Conservation (phyloP, 805 yeast genomes). For the Kodamaea jinghongensis region DNA sequence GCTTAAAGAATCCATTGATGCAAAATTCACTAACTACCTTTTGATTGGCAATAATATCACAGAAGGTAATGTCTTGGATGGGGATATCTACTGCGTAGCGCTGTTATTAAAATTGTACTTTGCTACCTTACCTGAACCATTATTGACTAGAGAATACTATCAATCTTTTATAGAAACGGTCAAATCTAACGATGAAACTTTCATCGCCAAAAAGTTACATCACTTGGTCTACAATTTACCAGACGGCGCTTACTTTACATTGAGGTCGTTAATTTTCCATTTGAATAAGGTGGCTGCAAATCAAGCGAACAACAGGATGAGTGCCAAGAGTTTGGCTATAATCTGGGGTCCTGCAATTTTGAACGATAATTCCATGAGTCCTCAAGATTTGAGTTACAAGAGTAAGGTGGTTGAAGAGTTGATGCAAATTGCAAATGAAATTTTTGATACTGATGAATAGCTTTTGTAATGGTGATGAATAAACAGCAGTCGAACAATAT, state of each 20-base stretch:
- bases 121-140: constrained; percentile 80
- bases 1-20: constrained; percentile 66
- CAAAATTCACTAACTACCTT: constrained; percentile 64
- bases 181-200: constrained; percentile 42
- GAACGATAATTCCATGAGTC: constrained; percentile 59
- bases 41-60: constrained; percentile 42
- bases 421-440: constrained; percentile 78
- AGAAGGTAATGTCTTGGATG: constrained; percentile 54
- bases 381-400: constrained; percentile 73
- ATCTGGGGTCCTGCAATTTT: constrained; percentile 95
- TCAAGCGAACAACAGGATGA: constrained; percentile 74
- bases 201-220: constrained; percentile 73
- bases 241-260: constrained; percentile 91
- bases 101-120: constrained; percentile 83
- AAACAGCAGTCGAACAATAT: too few relatives aligned
- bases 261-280: constrained; percentile 82
- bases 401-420: constrained; percentile 81
- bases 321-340: constrained; percentile 72
- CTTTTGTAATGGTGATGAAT: too few relatives aligned
- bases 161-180: constrained; percentile 67
- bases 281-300: constrained; percentile 67
- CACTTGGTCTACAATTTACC: constrained; percentile 86
- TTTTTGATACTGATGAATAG: constrained; percentile 45
- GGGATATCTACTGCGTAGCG: constrained; percentile 86
- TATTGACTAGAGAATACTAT: constrained; percentile 64